Evolutionary conservation across 495 filamentous ascomycete genomes (phyloP), one percentile per base, ranked within the genome.

Genomic region (Podospora conica): DNA sequence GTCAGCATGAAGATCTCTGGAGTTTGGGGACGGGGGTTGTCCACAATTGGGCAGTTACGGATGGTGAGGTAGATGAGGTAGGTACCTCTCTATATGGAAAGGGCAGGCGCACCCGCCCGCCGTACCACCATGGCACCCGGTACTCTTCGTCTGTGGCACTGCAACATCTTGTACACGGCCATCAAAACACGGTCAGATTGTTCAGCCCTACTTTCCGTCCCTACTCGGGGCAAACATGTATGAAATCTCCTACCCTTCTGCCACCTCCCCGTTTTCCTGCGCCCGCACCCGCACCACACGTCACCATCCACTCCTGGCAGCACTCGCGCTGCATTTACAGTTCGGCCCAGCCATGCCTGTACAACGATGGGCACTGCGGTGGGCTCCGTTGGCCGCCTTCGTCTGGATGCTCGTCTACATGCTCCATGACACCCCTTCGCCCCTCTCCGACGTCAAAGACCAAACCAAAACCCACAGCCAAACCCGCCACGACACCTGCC

Each of bases 401-500:
- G 1, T 67, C 48, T 67, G 59, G 60, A 33, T 69, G 25, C 33
- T 71, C 18, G 53, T 67, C 23, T 27, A 40, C 29, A 28, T 60
- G 23, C 9, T 25, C 55, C 27, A 68, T 21, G 28, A 53, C 28
- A 53, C 20, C 10, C 9, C 31, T 18, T 21, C 7, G 21, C 21
- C 59, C 31, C 28, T 61, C 33, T n/a, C n/a, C n/a, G n/a, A n/a
- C n/a, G n/a, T n/a, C n/a, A n/a, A n/a, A n/a, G n/a, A n/a, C n/a
- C 18, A 25, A 1, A 61, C 20, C 28, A 23, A n/a, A 1, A 24
- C 18, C n/a, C 20, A 23, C 0, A 10, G 15, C 60, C n/a, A 63
- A 27, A 33, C 40, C 61, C 18, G 33, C 53, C 22, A 60, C 60
- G 54, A 68, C 64, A 63, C 81, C 67, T 83, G 81, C 69, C 72